Percentiles rank a stretch among this genome's conserved stretches.
Evolutionary conservation across 495 filamentous ascomycete genomes (phyloP).

Genomic region (Podospora tetraspora): DNA sequence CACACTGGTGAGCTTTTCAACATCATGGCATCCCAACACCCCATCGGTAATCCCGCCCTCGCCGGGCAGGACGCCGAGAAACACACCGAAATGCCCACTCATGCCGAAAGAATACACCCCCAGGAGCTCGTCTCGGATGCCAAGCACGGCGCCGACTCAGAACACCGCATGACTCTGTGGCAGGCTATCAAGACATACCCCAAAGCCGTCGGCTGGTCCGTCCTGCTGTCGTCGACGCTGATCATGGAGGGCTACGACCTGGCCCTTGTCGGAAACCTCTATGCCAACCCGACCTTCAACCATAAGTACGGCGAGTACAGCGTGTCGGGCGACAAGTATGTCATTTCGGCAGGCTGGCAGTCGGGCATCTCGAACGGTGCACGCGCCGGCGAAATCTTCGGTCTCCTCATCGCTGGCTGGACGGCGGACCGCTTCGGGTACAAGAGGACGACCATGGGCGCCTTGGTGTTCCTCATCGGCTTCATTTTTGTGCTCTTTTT

Average conservation of each 20-base stretch:
- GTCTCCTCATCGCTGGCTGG: conserved; percentile 43
- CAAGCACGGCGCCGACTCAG: neutral
- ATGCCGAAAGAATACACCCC: neutral
- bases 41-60: neutral
- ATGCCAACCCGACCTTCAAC: conserved; percentile 30
- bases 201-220: conserved; percentile 1
- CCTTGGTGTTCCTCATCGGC: conserved; percentile 40
- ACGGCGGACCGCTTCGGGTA: conserved; percentile 45
- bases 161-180: conserved; percentile 5
- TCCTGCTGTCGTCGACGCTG: conserved; percentile 42
- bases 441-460: conserved; percentile 37
- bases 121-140: neutral
- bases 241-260: conserved; percentile 54
- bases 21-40: neutral
- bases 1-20: neutral
- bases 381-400: conserved; percentile 34
- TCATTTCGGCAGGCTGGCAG: conserved; percentile 35
- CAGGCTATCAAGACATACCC: conserved; percentile 7
- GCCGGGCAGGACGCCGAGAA: neutral
- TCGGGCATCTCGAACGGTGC: conserved; percentile 27
- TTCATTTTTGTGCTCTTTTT: conserved; percentile 55
- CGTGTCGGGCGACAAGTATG: conserved; percentile 19
- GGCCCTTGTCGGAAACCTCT: conserved; percentile 31
- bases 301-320: conserved; percentile 26
- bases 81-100: neutral